Conservation (phyloP, 192 early-diverging fungal species). For the Podila epigama region DNA sequence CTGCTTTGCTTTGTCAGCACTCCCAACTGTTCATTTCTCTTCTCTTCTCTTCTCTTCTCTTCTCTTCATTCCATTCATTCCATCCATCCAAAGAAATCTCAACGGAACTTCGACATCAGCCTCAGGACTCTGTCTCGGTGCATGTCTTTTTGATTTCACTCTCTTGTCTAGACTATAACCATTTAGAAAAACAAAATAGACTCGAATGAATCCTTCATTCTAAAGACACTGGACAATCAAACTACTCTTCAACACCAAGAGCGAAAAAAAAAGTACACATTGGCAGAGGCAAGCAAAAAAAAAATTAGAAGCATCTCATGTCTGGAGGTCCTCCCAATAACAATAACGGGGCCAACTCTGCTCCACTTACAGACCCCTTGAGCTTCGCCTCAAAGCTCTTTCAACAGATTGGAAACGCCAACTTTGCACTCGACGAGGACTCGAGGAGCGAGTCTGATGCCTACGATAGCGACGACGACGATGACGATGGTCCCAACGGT, state of each 20-base stretch:
- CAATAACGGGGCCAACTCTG: slow-evolving; percentile 6
- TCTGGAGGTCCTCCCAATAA: background rate
- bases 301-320: background rate
- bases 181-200: too few species aligned
- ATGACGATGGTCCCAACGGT: slow-evolving; percentile 1
- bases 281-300: background rate
- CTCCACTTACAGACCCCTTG: slow-evolving; percentile 29
- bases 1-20: background rate
- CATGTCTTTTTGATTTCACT: too few species aligned
- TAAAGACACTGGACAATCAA: too few species aligned
- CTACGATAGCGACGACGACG: slow-evolving; percentile 1
- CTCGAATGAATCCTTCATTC: too few species aligned
- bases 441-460: slow-evolving; percentile 5
- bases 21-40: background rate
- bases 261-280: too few species aligned
- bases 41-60: background rate
- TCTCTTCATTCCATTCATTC: background rate
- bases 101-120: too few species aligned
- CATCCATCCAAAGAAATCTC: too few species aligned
- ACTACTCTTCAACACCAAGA: too few species aligned
- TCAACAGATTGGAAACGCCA: slow-evolving; percentile 33
- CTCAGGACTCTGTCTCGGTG: too few species aligned
- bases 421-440: slow-evolving; percentile 22
- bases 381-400: slow-evolving; percentile 46
- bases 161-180: too few species aligned